A percentile compares a stretch with the other conserved stretches of the same genome.
phyloP scores from a whole-genome alignment of 345 rosid genomes.

The Durio zibethinus region DNA sequence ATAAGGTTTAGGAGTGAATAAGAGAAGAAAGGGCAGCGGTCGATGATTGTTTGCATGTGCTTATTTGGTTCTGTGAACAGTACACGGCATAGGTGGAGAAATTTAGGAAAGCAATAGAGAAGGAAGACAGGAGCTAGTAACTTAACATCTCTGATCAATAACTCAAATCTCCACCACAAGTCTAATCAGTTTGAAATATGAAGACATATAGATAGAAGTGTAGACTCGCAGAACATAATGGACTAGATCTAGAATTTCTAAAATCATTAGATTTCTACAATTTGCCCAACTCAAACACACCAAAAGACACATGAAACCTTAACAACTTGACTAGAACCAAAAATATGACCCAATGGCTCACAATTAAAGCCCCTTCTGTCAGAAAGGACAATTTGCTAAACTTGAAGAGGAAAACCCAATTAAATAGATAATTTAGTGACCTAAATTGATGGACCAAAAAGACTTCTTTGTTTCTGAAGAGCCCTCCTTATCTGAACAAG shows the following conservation, averaged over 20 bases:
- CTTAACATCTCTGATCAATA: background rate
- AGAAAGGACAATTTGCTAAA: background rate
- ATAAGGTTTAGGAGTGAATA: background rate
- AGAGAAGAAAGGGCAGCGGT: background rate
- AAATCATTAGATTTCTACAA: background rate
- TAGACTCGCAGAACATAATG: background rate
- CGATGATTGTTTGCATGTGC: background rate
- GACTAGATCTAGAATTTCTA: background rate
- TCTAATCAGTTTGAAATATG: background rate
- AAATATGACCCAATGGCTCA: background rate
- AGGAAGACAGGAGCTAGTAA: background rate
- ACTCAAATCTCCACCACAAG: background rate
- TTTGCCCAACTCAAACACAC: background rate
- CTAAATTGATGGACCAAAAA: background rate
- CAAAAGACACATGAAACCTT: background rate
- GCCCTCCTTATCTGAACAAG: background rate
- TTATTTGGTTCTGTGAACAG: background rate
- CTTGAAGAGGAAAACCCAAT: background rate
- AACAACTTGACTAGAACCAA: background rate
- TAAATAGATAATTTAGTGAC: background rate
- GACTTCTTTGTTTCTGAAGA: background rate
- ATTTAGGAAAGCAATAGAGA: background rate
- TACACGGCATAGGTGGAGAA: background rate
- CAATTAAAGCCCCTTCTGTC: background rate
- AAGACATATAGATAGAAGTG: background rate